Conservation (phyloP, 495 filamentous ascomycete genomes). For the Collariella sp. region DNA sequence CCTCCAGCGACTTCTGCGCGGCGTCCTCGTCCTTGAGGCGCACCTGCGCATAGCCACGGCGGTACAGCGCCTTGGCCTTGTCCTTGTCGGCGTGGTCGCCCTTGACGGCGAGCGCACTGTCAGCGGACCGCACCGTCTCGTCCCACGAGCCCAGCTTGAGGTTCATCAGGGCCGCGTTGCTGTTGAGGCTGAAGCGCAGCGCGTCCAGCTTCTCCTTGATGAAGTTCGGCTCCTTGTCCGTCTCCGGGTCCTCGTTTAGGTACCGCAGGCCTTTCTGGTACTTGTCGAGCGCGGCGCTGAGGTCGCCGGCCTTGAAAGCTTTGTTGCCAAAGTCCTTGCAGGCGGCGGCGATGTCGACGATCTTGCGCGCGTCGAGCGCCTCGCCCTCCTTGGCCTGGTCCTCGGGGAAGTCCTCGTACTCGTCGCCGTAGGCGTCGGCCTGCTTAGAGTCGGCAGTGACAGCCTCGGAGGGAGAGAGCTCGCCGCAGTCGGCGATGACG, state of each 20-base stretch:
- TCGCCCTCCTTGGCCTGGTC: constrained; percentile 49
- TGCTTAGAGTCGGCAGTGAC: constrained; percentile 50
- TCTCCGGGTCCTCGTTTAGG: constrained; percentile 75
- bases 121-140: constrained; percentile 60
- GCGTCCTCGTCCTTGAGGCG: constrained; percentile 79
- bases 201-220: constrained; percentile 56
- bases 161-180: constrained; percentile 47
- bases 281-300: constrained; percentile 70
- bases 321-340: constrained; percentile 88
- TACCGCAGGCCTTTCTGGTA: constrained; percentile 98
- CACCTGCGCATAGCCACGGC: constrained; percentile 64
- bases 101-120: constrained; percentile 60
- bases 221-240: constrained; percentile 60
- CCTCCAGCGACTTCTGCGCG: constrained; percentile 68
- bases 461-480: constrained; percentile 65
- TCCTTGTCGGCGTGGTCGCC: constrained; percentile 65
- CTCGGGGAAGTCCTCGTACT: constrained; percentile 94
- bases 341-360: constrained; percentile 71
- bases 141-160: constrained; percentile 66
- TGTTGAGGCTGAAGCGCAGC: constrained; percentile 43
- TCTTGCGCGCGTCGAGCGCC: constrained; percentile 49
- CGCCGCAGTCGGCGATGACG: constrained; percentile 75
- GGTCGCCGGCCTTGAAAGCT: constrained; percentile 74
- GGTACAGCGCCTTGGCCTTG: constrained; percentile 79
- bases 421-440: constrained; percentile 76